Conservation (phyloP, 2,329 filamentous ascomycete species). For the Epichloe typhina region DNA sequence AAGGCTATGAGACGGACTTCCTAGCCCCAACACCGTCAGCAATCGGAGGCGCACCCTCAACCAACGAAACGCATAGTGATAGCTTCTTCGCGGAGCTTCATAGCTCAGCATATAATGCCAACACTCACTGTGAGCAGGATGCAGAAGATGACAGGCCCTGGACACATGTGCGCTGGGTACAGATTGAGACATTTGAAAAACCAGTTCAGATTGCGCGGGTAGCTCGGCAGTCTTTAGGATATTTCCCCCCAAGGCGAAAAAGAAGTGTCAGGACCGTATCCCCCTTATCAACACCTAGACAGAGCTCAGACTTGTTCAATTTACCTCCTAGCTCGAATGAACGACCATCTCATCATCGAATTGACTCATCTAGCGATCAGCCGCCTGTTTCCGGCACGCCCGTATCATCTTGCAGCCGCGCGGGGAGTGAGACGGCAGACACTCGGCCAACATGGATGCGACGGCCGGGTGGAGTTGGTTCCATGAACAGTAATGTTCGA, state of each 20-base stretch:
- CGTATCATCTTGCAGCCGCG: slow-evolving; percentile 22
- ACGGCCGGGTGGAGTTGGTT: slow-evolving; percentile 79
- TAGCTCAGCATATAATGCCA: slow-evolving; percentile 16
- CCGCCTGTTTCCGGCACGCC: slow-evolving; percentile 21
- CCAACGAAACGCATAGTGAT: slow-evolving; percentile 19
- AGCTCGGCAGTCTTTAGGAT: slow-evolving; percentile 67
- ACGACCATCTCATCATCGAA: slow-evolving; percentile 25
- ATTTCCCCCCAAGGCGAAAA: slow-evolving; percentile 80
- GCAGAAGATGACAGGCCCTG: slow-evolving; percentile 53
- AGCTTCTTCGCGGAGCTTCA: slow-evolving; percentile 26
- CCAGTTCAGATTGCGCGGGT: slow-evolving; percentile 80
- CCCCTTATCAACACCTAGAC: slow-evolving; percentile 51
- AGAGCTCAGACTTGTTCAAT: slow-evolving; percentile 48
- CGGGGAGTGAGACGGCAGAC: slow-evolving; percentile 26
- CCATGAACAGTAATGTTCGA: slow-evolving; percentile 56
- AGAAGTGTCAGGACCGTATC: slow-evolving; percentile 62
- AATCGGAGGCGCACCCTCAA: slow-evolving; percentile 14
- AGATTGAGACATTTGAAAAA: slow-evolving; percentile 53
- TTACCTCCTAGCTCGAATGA: slow-evolving; percentile 24
- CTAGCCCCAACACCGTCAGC: slow-evolving; percentile 33
- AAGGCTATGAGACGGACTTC: slow-evolving; percentile 33
- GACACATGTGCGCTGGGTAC: slow-evolving; percentile 83
- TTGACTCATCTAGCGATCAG: slow-evolving; percentile 26
- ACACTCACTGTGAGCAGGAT: slow-evolving; percentile 14
- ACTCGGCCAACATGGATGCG: slow-evolving; percentile 50